phyloP scores from a whole-genome alignment of 257 asterid genomes.

The Scutellaria barbata region DNA sequence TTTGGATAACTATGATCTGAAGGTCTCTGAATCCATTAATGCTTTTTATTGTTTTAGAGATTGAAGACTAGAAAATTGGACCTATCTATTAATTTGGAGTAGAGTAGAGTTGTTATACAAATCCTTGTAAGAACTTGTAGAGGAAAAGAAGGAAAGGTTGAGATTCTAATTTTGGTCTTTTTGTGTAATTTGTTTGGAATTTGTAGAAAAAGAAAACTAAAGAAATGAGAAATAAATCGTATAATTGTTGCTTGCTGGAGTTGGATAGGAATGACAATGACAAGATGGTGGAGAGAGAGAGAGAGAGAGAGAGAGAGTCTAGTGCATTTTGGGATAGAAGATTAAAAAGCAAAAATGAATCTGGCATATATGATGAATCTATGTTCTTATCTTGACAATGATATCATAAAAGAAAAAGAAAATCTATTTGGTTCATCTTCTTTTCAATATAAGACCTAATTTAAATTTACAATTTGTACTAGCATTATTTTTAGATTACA shows the following conservation, averaged over 20 bases:
- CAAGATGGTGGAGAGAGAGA: neutral
- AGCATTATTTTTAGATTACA: too few species aligned
- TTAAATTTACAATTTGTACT: too few species aligned
- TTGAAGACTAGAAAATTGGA: neutral
- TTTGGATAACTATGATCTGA: neutral
- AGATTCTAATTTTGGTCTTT: slow-evolving; percentile 4
- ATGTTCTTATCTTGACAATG: too few species aligned
- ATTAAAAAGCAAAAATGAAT: too few species aligned
- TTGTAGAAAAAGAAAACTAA: neutral
- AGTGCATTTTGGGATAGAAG: too few species aligned
- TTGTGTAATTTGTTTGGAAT: neutral
- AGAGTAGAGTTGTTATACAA: neutral
- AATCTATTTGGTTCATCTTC: too few species aligned
- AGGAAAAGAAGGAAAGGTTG: neutral
- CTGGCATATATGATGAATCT: too few species aligned
- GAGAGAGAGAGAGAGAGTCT: too few species aligned
- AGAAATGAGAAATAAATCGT: neutral
- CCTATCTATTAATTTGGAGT: neutral
- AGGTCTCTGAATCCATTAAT: neutral
- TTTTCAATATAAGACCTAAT: too few species aligned
- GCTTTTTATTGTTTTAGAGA: neutral
- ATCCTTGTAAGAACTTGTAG: neutral
- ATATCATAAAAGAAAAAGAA: too few species aligned
- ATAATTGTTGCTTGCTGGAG: slow-evolving; percentile 38
- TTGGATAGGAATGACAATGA: slow-evolving; percentile 38